Base-by-base conservation (phyloP, 116 monocot genomes). In the Zostera marina region DNA sequence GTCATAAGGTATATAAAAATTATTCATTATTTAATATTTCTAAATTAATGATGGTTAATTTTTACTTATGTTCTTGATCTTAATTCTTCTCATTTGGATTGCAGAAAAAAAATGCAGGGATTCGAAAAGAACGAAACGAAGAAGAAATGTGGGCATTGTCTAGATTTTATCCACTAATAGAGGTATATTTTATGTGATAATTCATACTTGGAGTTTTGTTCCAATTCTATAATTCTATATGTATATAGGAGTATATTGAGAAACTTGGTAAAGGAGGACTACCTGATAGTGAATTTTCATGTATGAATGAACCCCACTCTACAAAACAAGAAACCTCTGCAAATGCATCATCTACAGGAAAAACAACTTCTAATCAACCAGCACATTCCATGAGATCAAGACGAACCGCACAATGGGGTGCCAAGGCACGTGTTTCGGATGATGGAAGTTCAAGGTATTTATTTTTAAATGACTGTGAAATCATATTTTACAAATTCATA, bases 121-220 rank as follows among this genome's bases (percentile, higher is more conserved):
- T 66, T 44, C 79, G 94, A 75, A 85, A 88, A 68, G 94, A 85
- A 41, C 74, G 80, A 11, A 71, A 63, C 42, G 88, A 88, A 70
- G 84, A 79, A 66, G 79, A 72, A 62, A 68, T 77, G 63, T 94
- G 94, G 94, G 75, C 77, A 61, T 63, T 85, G 8, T 88, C 85
- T 58, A 67, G 76, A 53, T 94, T 94, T 74, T 94, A 88, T 64
- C 94, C 94, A 3, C 56, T 94, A 71, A 72, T 94, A 68, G 94
- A 94, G 88, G 94, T 88, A 70, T 59, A 47, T 12, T 1, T 52
- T 42, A 10, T 59, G 8, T 24, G 10, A 38, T 11, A 22, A n/a
- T 48, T 21, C 47, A 24, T 52, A 39, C 53, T 5, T 48, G 1
- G 10, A 6, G 13, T n/a, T n/a, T n/a, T 53, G 42, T 44, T 22